phyloP scores from a whole-genome alignment of 208 protist genomes.

The Wallacemonas sp. region DNA sequence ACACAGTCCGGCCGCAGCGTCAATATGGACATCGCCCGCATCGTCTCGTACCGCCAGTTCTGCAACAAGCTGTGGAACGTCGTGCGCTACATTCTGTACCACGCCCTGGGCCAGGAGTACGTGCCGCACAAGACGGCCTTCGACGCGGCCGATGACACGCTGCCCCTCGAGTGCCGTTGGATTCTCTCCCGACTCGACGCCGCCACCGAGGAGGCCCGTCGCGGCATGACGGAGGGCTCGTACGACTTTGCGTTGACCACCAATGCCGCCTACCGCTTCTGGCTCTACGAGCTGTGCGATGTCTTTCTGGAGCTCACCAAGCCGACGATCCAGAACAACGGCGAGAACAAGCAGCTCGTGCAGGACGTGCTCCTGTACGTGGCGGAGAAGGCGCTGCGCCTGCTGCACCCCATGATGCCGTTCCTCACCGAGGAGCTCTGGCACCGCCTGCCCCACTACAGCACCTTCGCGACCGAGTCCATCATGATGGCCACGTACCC shows the following conservation, averaged over 20 bases:
- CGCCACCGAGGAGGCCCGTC: slow-evolving; percentile 72
- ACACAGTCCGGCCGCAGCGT: slow-evolving; percentile 94
- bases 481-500: slow-evolving; percentile 93
- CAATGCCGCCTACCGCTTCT: slow-evolving; percentile 95
- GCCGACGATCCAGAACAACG: slow-evolving; percentile 84
- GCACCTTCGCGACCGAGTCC: slow-evolving; percentile 63
- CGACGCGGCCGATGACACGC: slow-evolving; percentile 31
- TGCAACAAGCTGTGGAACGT: slow-evolving; percentile 99
- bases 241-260: slow-evolving; percentile 95
- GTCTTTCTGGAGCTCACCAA: slow-evolving; percentile 97
- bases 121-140: slow-evolving; percentile 52
- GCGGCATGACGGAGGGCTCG: slow-evolving; percentile 60
- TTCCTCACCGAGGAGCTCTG: slow-evolving; percentile 99
- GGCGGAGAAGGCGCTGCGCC: slow-evolving; percentile 92
- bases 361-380: slow-evolving; percentile 92
- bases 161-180: slow-evolving; percentile 95
- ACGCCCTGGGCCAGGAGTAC: slow-evolving; percentile 85
- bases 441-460: slow-evolving; percentile 93
- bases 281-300: slow-evolving; percentile 98
- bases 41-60: slow-evolving; percentile 98
- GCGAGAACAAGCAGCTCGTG: slow-evolving; percentile 71
- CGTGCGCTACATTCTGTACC: slow-evolving; percentile 94
- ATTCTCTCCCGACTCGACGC: slow-evolving; percentile 94
- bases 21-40: slow-evolving; percentile 98
- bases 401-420: slow-evolving; percentile 99